Conservation (phyloP, 176 grass and related monocot genomes). For the Poa pratensis region DNA sequence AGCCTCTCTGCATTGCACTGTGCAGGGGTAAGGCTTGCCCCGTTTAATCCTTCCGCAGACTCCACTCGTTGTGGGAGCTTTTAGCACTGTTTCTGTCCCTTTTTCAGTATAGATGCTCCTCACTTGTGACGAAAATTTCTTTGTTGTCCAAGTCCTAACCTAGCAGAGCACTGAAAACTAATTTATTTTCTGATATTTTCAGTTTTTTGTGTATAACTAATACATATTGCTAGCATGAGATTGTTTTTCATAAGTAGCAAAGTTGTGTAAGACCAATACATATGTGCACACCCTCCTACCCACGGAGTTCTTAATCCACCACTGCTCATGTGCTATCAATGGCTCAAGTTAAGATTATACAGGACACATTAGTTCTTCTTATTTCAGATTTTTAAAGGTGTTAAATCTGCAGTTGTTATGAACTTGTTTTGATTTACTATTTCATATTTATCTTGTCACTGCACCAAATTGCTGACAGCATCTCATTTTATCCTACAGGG, state of each 20-base stretch:
- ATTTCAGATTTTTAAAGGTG: not conserved
- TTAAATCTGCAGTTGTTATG: not conserved
- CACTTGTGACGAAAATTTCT: not conserved
- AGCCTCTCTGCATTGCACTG: too few species aligned
- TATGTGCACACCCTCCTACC: not conserved
- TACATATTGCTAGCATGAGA: not conserved
- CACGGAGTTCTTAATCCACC: not conserved
- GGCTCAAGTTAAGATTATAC: not conserved
- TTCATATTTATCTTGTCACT: not conserved
- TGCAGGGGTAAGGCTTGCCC: too few species aligned
- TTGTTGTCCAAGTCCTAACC: not conserved
- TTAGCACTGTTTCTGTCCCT: too few species aligned
- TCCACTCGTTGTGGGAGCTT: too few species aligned
- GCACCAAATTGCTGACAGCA: conserved; percentile 13
- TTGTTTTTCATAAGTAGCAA: not conserved
- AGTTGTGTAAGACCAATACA: conserved; percentile 11
- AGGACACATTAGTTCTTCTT: not conserved
- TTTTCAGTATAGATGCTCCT: not conserved
- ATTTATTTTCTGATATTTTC: not conserved
- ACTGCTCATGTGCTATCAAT: not conserved
- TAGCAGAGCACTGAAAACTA: not conserved
- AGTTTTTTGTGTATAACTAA: not conserved
- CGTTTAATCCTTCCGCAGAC: too few species aligned
- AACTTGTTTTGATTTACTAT: not conserved
- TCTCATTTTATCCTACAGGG: conserved; percentile 51